Conservation (phyloP, 345 rosid genomes). For the Hypericum androsaemum region DNA sequence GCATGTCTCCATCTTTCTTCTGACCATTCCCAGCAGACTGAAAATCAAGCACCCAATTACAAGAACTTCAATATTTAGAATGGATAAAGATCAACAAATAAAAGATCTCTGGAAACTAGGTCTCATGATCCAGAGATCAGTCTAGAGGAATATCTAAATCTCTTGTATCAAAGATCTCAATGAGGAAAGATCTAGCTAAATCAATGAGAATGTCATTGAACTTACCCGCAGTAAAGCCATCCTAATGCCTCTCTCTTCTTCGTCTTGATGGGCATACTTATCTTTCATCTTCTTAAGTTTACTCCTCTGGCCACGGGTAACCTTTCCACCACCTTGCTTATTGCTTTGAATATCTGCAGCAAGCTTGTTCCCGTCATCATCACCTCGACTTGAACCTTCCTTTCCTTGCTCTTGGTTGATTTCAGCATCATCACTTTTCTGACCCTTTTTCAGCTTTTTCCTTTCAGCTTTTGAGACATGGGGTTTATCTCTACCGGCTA, state of each 20-base stretch:
- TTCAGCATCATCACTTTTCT: constrained; percentile 28
- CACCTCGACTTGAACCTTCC: constrained; percentile 29
- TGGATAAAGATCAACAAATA: not conserved
- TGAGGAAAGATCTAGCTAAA: not conserved
- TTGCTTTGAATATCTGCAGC: constrained; percentile 29
- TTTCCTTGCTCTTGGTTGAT: constrained; percentile 27
- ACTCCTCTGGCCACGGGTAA: constrained; percentile 78
- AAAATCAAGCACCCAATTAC: constrained; percentile 5
- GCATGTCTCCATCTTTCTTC: constrained; percentile 40
- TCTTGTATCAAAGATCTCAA: not conserved
- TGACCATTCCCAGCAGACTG: constrained; percentile 79
- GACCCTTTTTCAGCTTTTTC: constrained; percentile 78
- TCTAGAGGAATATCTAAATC: not conserved
- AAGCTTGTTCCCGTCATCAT: constrained; percentile 26
- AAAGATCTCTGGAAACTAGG: not conserved
- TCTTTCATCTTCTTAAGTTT: constrained; percentile 97
- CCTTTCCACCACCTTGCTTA: constrained; percentile 53
- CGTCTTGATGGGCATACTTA: constrained; percentile 94
- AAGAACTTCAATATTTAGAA: constrained; percentile 7
- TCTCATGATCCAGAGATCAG: not conserved
- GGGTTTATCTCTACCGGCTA: constrained; percentile 47
- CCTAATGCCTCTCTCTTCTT: constrained; percentile 75
- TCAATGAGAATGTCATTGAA: constrained; percentile 14
- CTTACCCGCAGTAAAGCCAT: constrained; percentile 92
- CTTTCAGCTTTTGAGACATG: constrained; percentile 82